phyloP scores from a whole-genome alignment of 2,329 filamentous ascomycete species.

The Aspergillus sp. region DNA sequence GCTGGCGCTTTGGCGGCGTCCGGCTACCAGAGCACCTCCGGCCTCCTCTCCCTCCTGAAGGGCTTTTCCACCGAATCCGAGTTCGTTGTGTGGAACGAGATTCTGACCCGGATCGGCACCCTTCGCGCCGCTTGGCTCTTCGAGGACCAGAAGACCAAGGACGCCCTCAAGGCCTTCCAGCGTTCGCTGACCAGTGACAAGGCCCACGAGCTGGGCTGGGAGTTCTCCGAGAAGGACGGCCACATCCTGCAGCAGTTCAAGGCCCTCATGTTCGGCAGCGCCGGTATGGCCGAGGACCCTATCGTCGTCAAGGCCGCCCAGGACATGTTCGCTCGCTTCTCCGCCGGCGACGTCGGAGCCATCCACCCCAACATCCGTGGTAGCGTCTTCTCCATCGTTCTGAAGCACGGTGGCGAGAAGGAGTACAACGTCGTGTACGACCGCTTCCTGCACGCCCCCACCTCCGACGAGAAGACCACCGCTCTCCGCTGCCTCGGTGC shows the following conservation, averaged over 20 bases:
- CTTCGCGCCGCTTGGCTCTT: slow-evolving; percentile 86
- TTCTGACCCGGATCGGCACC: slow-evolving; percentile 73
- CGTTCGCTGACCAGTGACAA: slow-evolving; percentile 73
- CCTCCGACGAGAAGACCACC: slow-evolving; percentile 86
- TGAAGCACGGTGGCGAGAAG: slow-evolving; percentile 80
- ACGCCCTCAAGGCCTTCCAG: slow-evolving; percentile 81
- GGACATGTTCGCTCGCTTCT: slow-evolving; percentile 87
- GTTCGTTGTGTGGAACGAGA: slow-evolving; percentile 94
- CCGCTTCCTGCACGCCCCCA: slow-evolving; percentile 72
- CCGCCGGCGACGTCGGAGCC: slow-evolving; percentile 72
- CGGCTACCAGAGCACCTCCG: slow-evolving; percentile 91
- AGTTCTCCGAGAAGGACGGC: slow-evolving; percentile 78
- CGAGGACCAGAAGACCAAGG: slow-evolving; percentile 68
- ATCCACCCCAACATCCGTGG: slow-evolving; percentile 89
- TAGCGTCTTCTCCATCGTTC: slow-evolving; percentile 79
- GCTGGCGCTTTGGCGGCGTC: slow-evolving; percentile 85
- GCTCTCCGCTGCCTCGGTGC: slow-evolving; percentile 81
- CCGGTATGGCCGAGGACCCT: slow-evolving; percentile 78
- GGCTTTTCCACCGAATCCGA: slow-evolving; percentile 78
- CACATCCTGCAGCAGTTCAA: slow-evolving; percentile 96
- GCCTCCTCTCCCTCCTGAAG: slow-evolving; percentile 79
- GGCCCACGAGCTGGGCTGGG: slow-evolving; percentile 85
- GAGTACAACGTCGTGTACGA: slow-evolving; percentile 80
- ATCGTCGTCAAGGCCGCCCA: slow-evolving; percentile 75
- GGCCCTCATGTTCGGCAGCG: slow-evolving; percentile 80